Percentiles rank a stretch among this genome's conserved stretches.
Evolutionary conservation across 257 asterid genomes (phyloP).

Genomic region (Osmanthus fragrans): DNA sequence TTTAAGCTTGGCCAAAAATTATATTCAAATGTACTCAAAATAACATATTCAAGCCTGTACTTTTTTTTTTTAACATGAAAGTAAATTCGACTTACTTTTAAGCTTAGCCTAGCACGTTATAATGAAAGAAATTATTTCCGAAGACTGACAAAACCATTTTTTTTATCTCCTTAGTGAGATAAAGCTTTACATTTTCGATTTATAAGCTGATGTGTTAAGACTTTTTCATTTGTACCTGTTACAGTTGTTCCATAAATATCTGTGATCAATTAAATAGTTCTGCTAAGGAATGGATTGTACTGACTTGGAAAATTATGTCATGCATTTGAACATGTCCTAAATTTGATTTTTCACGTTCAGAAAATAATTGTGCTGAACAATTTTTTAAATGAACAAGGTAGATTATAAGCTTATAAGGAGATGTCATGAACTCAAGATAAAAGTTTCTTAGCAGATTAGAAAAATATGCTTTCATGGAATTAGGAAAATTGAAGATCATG

Average conservation of each 20-base stretch:
- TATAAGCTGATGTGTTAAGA: not conserved
- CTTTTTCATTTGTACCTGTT: not conserved
- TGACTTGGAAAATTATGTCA: not conserved
- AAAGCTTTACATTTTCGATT: not conserved
- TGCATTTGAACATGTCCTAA: constrained; percentile 5
- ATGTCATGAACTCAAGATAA: not conserved
- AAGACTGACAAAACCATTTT: not conserved
- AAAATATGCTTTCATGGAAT: constrained; percentile 6
- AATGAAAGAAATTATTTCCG: not conserved
- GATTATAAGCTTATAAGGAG: not conserved
- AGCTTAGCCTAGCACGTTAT: not conserved
- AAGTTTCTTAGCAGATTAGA: not conserved
- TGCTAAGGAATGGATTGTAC: not conserved
- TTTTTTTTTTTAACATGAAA: not conserved
- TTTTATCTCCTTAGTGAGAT: not conserved
- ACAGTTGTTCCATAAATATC: not conserved
- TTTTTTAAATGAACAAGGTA: constrained; percentile 1
- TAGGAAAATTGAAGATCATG: not conserved
- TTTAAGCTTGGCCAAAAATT: not conserved
- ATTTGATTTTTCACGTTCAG: not conserved
- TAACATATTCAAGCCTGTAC: not conserved
- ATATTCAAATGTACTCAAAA: not conserved
- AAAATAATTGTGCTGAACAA: not conserved
- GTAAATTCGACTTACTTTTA: not conserved
- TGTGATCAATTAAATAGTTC: not conserved